These are phyloP conservation scores for Lepidopterella palustris DNA, from an alignment of 495 filamentous ascomycete species.

Conservation along the genomic window DNA sequence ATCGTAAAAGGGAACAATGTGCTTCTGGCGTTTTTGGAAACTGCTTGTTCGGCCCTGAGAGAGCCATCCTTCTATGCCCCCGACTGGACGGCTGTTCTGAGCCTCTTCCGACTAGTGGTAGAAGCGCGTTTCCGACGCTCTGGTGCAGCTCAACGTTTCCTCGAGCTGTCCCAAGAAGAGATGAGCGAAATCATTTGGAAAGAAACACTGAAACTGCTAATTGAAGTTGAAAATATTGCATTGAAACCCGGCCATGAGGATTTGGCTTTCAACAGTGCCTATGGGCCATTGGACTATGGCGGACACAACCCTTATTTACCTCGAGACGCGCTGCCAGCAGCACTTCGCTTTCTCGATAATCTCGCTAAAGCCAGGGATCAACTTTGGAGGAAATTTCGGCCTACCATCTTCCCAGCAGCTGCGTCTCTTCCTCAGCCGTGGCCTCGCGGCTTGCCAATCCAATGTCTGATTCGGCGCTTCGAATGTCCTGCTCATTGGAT, in stretches of 20 bases:
- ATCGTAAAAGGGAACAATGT: constrained; percentile 14
- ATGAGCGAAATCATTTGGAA: constrained; percentile 14
- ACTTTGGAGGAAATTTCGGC: constrained; percentile 16
- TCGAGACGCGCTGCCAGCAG: not conserved
- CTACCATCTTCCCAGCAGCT: constrained; percentile 1
- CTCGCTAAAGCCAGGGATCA: constrained; percentile 17
- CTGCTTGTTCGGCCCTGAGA: constrained; percentile 5
- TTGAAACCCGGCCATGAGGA: constrained; percentile 7
- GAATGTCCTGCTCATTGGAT: not conserved
- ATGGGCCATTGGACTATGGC: not conserved
- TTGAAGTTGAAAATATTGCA: constrained; percentile 8
- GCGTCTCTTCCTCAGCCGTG: constrained; percentile 10
- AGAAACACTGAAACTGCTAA: constrained; percentile 7
- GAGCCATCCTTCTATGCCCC: constrained; percentile 12
- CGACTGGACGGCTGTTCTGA: constrained; percentile 9
- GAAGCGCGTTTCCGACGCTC: not conserved
- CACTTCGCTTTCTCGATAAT: constrained; percentile 19
- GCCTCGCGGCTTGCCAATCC: constrained; percentile 20
- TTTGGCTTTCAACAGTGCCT: not conserved
- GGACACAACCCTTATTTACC: not conserved
- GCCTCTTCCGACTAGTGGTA: constrained; percentile 3
- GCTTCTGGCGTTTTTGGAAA: constrained; percentile 18
- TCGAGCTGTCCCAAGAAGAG: constrained; percentile 4
- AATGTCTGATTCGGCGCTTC: constrained; percentile 7
- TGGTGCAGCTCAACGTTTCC: not conserved